Percentiles rank a stretch among this genome's conserved stretches.
phyloP scores from a whole-genome alignment of 345 rosid species.

The Melaleuca quinquenervia region DNA sequence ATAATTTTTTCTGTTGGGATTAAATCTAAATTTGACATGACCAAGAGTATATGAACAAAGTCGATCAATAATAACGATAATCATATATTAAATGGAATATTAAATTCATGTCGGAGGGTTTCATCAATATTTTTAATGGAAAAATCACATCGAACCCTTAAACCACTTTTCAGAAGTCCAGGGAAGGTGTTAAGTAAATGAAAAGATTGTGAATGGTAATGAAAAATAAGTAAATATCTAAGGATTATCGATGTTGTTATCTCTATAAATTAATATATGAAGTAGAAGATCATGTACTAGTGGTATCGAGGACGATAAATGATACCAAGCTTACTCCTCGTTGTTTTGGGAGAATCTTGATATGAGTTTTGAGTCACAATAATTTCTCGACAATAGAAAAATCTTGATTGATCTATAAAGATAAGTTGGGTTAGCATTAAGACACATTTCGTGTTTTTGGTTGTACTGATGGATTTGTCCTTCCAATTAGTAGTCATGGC shows the following conservation, averaged over 20 bases:
- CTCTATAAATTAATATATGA: too few species aligned
- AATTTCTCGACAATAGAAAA: neutral
- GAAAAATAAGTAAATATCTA: neutral
- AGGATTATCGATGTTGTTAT: accelerated
- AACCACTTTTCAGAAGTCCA: neutral
- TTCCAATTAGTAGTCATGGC: neutral
- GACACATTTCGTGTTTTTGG: neutral
- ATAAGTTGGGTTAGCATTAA: neutral
- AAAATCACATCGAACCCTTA: neutral
- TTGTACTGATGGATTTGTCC: neutral
- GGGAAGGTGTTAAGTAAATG: neutral
- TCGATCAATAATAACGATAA: neutral
- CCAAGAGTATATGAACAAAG: neutral
- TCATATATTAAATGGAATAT: neutral
- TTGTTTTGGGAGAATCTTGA: neutral
- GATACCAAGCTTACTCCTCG: neutral
- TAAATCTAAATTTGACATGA: neutral
- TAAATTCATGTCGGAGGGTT: neutral
- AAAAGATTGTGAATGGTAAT: neutral
- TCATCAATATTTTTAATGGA: neutral
- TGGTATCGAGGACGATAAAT: neutral
- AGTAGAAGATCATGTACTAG: neutral
- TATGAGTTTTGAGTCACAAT: neutral
- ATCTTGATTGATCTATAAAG: accelerated
- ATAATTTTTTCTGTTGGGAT: neutral